These are phyloP conservation scores for Sphaerulina vaccinii DNA, from an alignment of 2,329 filamentous ascomycete genomes.

Conservation along the genomic window DNA sequence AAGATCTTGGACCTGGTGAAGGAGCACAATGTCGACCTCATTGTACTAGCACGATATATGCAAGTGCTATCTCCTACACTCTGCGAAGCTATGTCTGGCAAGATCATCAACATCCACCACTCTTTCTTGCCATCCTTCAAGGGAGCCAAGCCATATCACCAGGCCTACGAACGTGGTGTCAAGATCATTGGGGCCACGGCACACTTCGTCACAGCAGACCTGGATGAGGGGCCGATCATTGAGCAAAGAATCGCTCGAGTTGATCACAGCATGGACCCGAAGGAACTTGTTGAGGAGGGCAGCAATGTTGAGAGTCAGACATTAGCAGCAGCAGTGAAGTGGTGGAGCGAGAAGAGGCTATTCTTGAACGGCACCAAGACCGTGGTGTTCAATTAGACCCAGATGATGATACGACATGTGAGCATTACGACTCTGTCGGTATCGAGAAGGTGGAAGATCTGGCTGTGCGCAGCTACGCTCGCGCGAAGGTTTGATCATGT, in stretches of 20 bases:
- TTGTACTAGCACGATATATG: conserved; percentile 84
- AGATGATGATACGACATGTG: background rate
- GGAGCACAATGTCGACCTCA: conserved; percentile 69
- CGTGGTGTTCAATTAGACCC: conserved; percentile 63
- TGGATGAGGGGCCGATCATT: conserved; percentile 85
- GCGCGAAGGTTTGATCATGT: background rate
- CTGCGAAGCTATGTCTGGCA: conserved; percentile 75
- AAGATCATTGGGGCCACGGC: conserved; percentile 87
- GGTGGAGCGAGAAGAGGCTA: conserved; percentile 75
- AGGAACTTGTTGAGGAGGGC: conserved; percentile 74
- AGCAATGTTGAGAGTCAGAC: conserved; percentile 84
- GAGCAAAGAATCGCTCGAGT: conserved; percentile 78
- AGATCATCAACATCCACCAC: conserved; percentile 92
- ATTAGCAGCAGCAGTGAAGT: conserved; percentile 76
- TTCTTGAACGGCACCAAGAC: conserved; percentile 79
- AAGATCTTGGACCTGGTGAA: conserved; percentile 69
- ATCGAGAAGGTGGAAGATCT: background rate
- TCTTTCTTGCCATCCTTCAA: conserved; percentile 85
- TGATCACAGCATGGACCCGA: conserved; percentile 72
- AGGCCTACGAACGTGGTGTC: conserved; percentile 80
- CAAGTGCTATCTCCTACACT: conserved; percentile 75
- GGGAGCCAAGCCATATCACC: conserved; percentile 84
- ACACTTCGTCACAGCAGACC: conserved; percentile 80
- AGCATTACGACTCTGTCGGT: background rate
- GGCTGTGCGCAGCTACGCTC: background rate